Base-by-base conservation (phyloP, 1,284 basidiomycete genomes). In the Tilletiaria anomala region DNA sequence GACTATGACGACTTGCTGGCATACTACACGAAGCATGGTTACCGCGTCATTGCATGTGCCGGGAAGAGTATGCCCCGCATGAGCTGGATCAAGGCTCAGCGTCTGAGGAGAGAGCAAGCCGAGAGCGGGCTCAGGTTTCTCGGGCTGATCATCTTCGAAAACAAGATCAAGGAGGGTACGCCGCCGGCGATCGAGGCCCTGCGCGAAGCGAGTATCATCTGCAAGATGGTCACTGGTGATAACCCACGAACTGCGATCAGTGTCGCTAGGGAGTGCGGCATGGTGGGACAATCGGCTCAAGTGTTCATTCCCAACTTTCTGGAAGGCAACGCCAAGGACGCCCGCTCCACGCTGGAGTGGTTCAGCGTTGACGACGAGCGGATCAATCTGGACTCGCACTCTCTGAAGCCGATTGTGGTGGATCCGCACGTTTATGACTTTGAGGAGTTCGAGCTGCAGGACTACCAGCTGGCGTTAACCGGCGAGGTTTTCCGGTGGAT, bases 401-500 rank as follows among this genome's bases (percentile, higher is more conserved):
- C 50, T 16, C 73, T 99, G 38, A 85, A 84, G 49, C 63, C 60
- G 14, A 32, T 49, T n/a, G 49, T 54, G 29, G 47, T 52, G 17
- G 63, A 66, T 23, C 56, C 54, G 33, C 54, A 58, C 40, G 47
- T 54, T 21, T 38, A 55, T 20, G 60, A 62, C 24, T 37, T 65
- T 20, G 56, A 58, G 19, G 59, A 62, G 39, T 46, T 61, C 12
- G 57, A 58, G 34, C 47, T 61, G 38, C 82, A 85, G 44, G 91
- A 97, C 61, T 97, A 89, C 66, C 80, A 87, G 16, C 75, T 99
- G 14, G 88, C 83, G 1, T 72, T 97, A 37, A 89, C 87, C 2
- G 93, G 93, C n/a, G 91, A 97, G 59, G 80, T 93, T 19, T 97
- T 99, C 72, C 77, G 86, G 24, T 97, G 93, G 93, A 89, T 99